Conservation (phyloP, 257 asterid species). For the Solanum paucissectum region DNA sequence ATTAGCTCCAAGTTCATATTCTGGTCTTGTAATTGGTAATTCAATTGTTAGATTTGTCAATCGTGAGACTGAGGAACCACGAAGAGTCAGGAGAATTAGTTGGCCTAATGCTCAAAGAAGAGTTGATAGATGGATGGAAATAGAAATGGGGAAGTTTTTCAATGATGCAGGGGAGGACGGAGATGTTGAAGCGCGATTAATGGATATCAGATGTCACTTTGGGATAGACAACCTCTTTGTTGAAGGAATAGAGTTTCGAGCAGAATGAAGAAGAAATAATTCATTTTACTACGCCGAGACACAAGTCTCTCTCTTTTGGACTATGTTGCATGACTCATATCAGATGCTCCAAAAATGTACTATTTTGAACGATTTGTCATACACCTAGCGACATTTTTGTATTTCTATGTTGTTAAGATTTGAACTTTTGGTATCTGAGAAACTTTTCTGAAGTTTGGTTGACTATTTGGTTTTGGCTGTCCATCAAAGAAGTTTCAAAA, state of each 20-base stretch:
- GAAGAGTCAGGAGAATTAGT: neutral
- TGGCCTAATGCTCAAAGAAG: neutral
- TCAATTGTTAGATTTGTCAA: constrained; percentile 2
- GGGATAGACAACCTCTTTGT: constrained; percentile 6
- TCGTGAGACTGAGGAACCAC: neutral
- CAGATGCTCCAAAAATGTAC: neutral
- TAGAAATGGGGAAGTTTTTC: neutral
- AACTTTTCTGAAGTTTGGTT: neutral
- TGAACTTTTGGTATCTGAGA: neutral
- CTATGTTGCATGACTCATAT: neutral
- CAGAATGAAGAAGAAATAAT: neutral
- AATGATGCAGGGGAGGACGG: neutral
- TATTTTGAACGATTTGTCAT: neutral
- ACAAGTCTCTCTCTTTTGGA: neutral
- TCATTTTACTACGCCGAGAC: neutral
- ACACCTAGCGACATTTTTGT: neutral
- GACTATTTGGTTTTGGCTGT: neutral
- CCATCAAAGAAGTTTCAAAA: neutral
- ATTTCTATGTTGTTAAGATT: neutral
- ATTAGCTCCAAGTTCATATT: neutral
- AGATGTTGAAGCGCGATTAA: neutral
- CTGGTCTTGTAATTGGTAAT: constrained; percentile 6
- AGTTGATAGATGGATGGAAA: constrained; percentile 12
- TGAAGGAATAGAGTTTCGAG: constrained; percentile 31
- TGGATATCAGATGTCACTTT: neutral